phyloP scores from a whole-genome alignment of 73 alveolate genomes.

The Paramecium pentaurelia region DNA sequence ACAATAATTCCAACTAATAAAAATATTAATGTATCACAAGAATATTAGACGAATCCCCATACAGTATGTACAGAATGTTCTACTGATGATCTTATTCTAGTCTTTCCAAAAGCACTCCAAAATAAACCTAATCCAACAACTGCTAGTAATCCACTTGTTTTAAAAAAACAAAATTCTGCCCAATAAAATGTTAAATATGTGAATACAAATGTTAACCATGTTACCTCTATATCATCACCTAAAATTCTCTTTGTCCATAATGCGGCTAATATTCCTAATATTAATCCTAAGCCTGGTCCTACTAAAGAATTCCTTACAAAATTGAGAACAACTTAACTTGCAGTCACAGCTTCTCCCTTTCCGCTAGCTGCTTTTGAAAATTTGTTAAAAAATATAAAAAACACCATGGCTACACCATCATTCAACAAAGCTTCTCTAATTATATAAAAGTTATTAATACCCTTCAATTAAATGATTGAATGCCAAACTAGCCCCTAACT shows the following conservation, averaged over 20 bases:
- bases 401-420: slow-evolving; percentile 74
- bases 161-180: slow-evolving; percentile 56
- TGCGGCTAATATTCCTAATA: slow-evolving; percentile 58
- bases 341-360: slow-evolving; percentile 65
- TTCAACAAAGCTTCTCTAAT: slow-evolving; percentile 62
- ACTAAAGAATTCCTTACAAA: slow-evolving; percentile 67
- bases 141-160: slow-evolving; percentile 58
- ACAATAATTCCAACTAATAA: slow-evolving; percentile 65
- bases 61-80: slow-evolving; percentile 64
- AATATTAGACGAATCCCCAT: slow-evolving; percentile 59
- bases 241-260: slow-evolving; percentile 65
- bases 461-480: slow-evolving; percentile 65
- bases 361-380: slow-evolving; percentile 48
- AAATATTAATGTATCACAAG: slow-evolving; percentile 67
- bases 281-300: slow-evolving; percentile 66
- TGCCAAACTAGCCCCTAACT: slow-evolving; percentile 66
- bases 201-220: slow-evolving; percentile 28
- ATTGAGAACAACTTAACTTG: slow-evolving; percentile 38
- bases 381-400: slow-evolving; percentile 56
- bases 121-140: slow-evolving; percentile 67
- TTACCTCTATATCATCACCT: slow-evolving; percentile 47
- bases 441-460: background rate
- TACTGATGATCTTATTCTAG: slow-evolving; percentile 57
- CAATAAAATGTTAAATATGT: slow-evolving; percentile 62
- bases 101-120: slow-evolving; percentile 63